Conservation (phyloP, 1,284 basidiomycete species). For the Leccinum pachyderme region DNA sequence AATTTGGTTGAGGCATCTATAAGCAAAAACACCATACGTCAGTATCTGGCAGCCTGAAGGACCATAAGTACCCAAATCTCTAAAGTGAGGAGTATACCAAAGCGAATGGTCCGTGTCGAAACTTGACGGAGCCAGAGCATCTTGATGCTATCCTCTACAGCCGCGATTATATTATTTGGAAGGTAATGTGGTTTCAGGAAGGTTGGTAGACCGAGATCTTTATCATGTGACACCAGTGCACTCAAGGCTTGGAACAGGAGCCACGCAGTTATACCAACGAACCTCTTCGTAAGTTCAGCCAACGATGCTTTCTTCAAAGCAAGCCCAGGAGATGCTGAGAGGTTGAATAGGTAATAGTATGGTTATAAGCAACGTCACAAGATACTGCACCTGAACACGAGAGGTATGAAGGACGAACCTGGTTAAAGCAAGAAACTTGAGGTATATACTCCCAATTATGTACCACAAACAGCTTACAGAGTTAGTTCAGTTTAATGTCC, state of each 20-base stretch:
- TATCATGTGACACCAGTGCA: not conserved
- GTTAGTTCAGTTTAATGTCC: not conserved
- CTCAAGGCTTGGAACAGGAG: too few species aligned
- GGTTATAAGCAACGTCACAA: not conserved
- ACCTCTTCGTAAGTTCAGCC: not conserved
- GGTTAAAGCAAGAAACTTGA: not conserved
- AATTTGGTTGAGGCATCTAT: not conserved
- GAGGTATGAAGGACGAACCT: not conserved
- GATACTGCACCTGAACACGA: not conserved
- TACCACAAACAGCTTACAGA: not conserved
- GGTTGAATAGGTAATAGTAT: not conserved
- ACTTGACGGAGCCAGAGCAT: not conserved
- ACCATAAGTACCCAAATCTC: not conserved
- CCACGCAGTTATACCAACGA: not conserved
- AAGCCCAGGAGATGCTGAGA: not conserved
- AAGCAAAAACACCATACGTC: not conserved
- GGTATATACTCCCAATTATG: not conserved
- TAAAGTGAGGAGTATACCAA: not conserved
- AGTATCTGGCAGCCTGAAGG: not conserved
- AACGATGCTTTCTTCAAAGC: not conserved
- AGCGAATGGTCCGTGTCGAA: not conserved
- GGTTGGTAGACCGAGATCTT: not conserved
- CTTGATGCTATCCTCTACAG: not conserved
- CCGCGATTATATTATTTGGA: not conserved
- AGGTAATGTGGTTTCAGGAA: not conserved